phyloP scores from a whole-genome alignment of 2,329 filamentous ascomycete genomes.

The Grosmannia serpens region DNA sequence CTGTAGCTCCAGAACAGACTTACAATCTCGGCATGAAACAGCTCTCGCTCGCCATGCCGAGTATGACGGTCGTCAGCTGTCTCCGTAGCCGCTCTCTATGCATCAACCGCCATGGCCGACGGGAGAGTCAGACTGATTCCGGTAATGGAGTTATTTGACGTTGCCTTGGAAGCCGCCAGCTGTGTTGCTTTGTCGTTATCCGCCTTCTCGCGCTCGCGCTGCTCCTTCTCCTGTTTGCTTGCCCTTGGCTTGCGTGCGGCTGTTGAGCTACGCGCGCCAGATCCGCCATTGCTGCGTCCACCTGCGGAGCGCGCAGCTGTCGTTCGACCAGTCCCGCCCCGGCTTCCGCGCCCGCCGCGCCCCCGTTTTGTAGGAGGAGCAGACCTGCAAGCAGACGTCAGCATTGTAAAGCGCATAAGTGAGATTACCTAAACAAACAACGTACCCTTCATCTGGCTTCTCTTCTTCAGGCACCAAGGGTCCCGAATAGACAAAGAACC shows the following conservation, averaged over 20 bases:
- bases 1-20: background rate
- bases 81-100: background rate
- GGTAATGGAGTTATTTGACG: background rate
- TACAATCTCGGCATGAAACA: background rate
- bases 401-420: conserved; percentile 11
- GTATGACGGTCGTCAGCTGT: background rate
- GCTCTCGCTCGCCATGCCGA: background rate
- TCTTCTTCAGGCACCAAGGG: conserved; percentile 80
- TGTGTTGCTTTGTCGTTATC: conserved; percentile 33
- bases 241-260: conserved; percentile 72
- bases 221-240: conserved; percentile 74
- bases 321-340: conserved; percentile 36
- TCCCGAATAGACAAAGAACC: conserved; percentile 96
- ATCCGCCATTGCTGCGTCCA: conserved; percentile 35
- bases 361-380: conserved; percentile 64
- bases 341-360: conserved; percentile 33
- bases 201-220: conserved; percentile 70
- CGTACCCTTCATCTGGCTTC: conserved; percentile 49
- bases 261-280: conserved; percentile 64
- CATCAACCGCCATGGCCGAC: conserved; percentile 11
- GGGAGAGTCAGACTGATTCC: conserved; percentile 7
- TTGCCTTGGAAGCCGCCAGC: background rate
- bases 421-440: conserved; percentile 12
- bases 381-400: conserved; percentile 38
- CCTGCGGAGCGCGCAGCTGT: conserved; percentile 48